These are phyloP conservation scores for Boletellus sp. DNA, from an alignment of 1,284 basidiomycete species.

Conservation along the genomic window DNA sequence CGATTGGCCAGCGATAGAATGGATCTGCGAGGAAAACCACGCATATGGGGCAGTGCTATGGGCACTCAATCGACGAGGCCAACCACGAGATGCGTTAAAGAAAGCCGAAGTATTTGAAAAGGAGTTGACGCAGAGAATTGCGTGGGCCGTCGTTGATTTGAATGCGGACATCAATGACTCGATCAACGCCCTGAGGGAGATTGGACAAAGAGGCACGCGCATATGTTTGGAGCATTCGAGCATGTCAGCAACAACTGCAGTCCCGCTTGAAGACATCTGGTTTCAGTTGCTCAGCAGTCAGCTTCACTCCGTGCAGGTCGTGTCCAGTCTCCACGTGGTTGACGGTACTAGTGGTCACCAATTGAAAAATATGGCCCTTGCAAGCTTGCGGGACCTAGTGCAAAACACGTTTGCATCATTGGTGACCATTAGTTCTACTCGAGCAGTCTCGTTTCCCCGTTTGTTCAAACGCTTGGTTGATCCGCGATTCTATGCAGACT, in stretches of 20 bases:
- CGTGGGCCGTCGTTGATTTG: conserved; percentile 33
- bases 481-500: conserved; percentile 45
- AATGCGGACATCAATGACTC: conserved; percentile 30
- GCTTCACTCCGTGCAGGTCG: conserved; percentile 72
- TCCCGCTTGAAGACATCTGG: conserved; percentile 86
- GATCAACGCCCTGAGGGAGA: conserved; percentile 45
- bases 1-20: conserved; percentile 57
- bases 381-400: conserved; percentile 67
- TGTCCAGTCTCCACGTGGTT: conserved; percentile 41
- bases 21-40: conserved; percentile 62
- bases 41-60: conserved; percentile 82
- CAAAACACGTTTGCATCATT: conserved; percentile 84
- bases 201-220: conserved; percentile 59
- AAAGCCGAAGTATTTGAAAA: conserved; percentile 65
- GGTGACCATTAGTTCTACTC: conserved; percentile 79
- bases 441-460: conserved; percentile 85
- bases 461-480: conserved; percentile 90
- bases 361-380: conserved; percentile 35
- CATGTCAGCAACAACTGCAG: conserved; percentile 36
- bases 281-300: conserved; percentile 81
- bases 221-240: conserved; percentile 70
- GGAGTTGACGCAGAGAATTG: conserved; percentile 50
- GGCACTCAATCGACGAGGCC: conserved; percentile 68
- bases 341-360: conserved; percentile 14
- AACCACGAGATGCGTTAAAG: conserved; percentile 62